Percentiles rank a stretch among this genome's conserved stretches.
These are phyloP conservation scores for Collybia mongolica DNA, from an alignment of 768 basidiomycete genomes.

Conservation along the genomic window DNA sequence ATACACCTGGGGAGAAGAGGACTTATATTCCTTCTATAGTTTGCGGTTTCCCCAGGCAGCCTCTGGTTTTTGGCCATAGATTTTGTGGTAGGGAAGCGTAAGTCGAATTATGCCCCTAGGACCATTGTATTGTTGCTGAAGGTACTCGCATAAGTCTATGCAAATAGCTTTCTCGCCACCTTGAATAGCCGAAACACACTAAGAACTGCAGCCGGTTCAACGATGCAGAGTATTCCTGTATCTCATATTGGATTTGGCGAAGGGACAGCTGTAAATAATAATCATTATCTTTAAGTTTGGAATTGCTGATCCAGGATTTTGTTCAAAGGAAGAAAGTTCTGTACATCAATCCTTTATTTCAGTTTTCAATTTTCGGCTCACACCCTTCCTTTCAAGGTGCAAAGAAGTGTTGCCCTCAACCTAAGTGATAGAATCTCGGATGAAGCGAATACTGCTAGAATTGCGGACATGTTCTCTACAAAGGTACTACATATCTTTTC, in stretches of 20 bases:
- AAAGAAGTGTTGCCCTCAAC: too few relatives aligned
- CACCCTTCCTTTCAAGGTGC: too few relatives aligned
- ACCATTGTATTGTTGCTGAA: background rate
- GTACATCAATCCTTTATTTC: too few relatives aligned
- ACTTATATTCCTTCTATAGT: conserved; percentile 13
- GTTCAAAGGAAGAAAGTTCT: too few relatives aligned
- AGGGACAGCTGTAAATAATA: background rate
- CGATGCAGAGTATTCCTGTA: conserved; percentile 8
- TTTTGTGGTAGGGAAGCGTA: conserved; percentile 48
- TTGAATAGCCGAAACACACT: conserved; percentile 37
- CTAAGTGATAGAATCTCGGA: too few relatives aligned
- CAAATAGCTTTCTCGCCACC: conserved; percentile 44
- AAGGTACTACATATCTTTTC: too few relatives aligned
- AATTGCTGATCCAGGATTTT: too few relatives aligned
- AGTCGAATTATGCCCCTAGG: conserved; percentile 4
- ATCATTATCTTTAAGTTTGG: background rate
- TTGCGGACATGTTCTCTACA: too few relatives aligned
- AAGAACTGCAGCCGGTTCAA: background rate
- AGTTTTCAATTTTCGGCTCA: too few relatives aligned
- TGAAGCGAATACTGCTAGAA: too few relatives aligned
- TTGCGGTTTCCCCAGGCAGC: conserved; percentile 25
- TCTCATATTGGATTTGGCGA: conserved; percentile 12
- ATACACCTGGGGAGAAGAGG: too few relatives aligned
- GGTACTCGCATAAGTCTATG: conserved; percentile 30
- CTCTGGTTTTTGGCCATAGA: conserved; percentile 39